phyloP scores from a whole-genome alignment of 2,329 filamentous ascomycete genomes.

The Botrytis hyacinthi region DNA sequence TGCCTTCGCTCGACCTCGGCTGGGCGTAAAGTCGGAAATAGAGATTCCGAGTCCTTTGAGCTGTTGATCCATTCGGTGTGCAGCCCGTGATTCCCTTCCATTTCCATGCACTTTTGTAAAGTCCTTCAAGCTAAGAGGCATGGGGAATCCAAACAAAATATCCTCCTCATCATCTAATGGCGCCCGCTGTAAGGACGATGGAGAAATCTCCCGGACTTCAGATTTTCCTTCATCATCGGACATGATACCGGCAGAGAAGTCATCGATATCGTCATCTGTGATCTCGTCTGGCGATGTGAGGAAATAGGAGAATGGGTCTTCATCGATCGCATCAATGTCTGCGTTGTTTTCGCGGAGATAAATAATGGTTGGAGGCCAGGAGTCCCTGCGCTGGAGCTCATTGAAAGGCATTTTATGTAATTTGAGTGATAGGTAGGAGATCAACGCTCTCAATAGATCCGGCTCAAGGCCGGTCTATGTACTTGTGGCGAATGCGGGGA shows the following conservation, averaged over 20 bases:
- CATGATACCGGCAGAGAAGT: conserved; percentile 39
- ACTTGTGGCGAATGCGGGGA: conserved; percentile 20
- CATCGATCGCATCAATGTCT: conserved; percentile 34
- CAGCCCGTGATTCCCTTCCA: conserved; percentile 29
- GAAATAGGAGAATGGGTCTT: conserved; percentile 39
- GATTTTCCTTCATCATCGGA: conserved; percentile 27
- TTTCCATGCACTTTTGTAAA: conserved; percentile 28
- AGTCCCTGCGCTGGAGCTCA: conserved; percentile 35
- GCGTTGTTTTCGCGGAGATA: conserved; percentile 29
- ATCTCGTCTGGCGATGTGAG: conserved; percentile 37
- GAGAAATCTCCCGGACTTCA: conserved; percentile 36
- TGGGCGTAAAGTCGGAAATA: conserved; percentile 26
- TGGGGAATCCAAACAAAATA: conserved; percentile 29
- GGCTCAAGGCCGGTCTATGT: conserved; percentile 39
- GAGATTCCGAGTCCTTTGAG: conserved; percentile 33
- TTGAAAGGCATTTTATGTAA: conserved; percentile 23
- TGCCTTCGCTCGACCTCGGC: conserved; percentile 33
- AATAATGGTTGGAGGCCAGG: conserved; percentile 39
- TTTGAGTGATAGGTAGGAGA: neutral
- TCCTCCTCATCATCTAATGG: conserved; percentile 27
- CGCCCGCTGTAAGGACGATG: conserved; percentile 33
- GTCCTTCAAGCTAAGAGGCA: conserved; percentile 35
- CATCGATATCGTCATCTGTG: conserved; percentile 34
- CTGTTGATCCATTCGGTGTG: conserved; percentile 22
- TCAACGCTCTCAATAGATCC: conserved; percentile 24